phyloP scores from a whole-genome alignment of 345 rosid genomes.

The Linum tenue region DNA sequence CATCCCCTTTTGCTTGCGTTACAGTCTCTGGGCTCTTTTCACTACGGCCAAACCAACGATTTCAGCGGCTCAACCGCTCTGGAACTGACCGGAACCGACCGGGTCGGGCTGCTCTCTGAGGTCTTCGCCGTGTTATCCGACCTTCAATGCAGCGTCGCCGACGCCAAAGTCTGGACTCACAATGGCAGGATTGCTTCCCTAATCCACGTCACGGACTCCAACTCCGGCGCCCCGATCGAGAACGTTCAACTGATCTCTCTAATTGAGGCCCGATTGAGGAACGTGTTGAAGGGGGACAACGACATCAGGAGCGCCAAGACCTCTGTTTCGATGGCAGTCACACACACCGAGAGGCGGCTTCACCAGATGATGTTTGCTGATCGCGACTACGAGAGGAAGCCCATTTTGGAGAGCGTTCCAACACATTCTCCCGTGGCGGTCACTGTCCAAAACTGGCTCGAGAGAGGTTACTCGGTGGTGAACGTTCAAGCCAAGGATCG shows the following conservation, averaged over 20 bases:
- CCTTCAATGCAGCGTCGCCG: constrained; percentile 61
- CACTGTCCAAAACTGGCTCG: constrained; percentile 84
- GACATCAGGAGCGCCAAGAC: constrained; percentile 67
- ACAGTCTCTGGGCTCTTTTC: constrained; percentile 58
- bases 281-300: constrained; percentile 74
- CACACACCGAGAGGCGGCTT: constrained; percentile 78
- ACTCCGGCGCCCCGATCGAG: constrained; percentile 55
- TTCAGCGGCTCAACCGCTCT: constrained; percentile 51
- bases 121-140: constrained; percentile 82
- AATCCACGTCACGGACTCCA: constrained; percentile 53
- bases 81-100: constrained; percentile 68
- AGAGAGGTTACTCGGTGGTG: constrained; percentile 74
- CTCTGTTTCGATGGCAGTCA: constrained; percentile 60
- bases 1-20: neutral
- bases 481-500: constrained; percentile 87
- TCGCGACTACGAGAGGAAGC: constrained; percentile 73
- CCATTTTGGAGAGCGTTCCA: constrained; percentile 27
- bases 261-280: constrained; percentile 57
- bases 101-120: constrained; percentile 66
- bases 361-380: constrained; percentile 98
- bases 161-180: constrained; percentile 83
- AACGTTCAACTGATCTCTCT: constrained; percentile 43
- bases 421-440: constrained; percentile 48
- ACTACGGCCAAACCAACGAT: constrained; percentile 36
- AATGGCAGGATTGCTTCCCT: constrained; percentile 65